Conservation (phyloP, 2,329 filamentous ascomycete species). For the Calonectria multiphialidica region DNA sequence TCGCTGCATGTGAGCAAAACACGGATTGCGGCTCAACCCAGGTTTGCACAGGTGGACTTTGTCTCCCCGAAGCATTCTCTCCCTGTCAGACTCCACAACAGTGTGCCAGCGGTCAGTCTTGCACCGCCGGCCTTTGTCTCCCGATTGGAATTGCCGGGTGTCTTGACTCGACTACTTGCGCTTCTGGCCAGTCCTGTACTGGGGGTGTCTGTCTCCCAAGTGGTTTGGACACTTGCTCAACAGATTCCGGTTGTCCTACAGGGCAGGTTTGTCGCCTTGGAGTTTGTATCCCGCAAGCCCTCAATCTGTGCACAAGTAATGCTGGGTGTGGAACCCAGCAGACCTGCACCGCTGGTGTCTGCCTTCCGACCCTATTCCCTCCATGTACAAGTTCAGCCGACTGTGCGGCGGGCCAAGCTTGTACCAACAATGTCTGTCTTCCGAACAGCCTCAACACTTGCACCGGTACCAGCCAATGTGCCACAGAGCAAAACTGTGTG, state of each 20-base stretch:
- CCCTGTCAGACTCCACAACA: not conserved
- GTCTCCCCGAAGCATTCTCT: slow-evolving; percentile 6
- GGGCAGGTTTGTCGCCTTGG: slow-evolving; percentile 7
- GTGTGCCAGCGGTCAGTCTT: slow-evolving; percentile 2
- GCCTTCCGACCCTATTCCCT: slow-evolving; percentile 5
- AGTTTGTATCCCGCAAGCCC: slow-evolving; percentile 10
- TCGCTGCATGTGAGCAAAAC: not conserved
- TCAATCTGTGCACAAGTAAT: not conserved
- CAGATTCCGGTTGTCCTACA: not conserved
- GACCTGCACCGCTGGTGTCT: slow-evolving; percentile 3
- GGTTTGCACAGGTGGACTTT: slow-evolving; percentile 13
- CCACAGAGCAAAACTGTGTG: slow-evolving; percentile 3
- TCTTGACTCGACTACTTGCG: not conserved
- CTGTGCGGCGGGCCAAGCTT: not conserved
- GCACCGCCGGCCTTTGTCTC: slow-evolving; percentile 11
- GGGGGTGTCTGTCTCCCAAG: slow-evolving; percentile 9
- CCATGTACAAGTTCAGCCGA: not conserved
- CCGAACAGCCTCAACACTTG: slow-evolving; percentile 3
- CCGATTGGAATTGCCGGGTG: slow-evolving; percentile 4
- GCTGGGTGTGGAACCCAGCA: slow-evolving; percentile 7
- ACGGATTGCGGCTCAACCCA: not conserved
- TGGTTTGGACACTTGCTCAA: not conserved
- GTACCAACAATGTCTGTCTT: slow-evolving; percentile 17
- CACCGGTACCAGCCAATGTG: not conserved
- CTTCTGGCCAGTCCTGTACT: slow-evolving; percentile 3